Conservation (phyloP, 768 basidiomycete species). For the Tylopilus plumbeoviolaceoides region DNA sequence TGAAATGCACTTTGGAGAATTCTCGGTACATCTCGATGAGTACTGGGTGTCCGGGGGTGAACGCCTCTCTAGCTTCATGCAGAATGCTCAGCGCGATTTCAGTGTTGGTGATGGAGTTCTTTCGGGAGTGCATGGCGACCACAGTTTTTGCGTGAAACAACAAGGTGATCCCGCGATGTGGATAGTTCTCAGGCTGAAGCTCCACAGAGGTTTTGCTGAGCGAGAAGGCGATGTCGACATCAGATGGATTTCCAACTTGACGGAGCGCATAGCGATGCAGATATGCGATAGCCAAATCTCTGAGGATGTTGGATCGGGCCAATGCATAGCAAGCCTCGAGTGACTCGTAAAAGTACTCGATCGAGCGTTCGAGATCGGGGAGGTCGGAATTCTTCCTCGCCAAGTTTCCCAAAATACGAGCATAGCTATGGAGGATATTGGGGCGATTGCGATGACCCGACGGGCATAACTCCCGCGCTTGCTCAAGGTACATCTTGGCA, state of each 20-base stretch:
- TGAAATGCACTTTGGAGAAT: slow-evolving; percentile 8
- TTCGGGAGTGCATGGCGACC: slow-evolving; percentile 5
- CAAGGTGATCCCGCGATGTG: slow-evolving; percentile 11
- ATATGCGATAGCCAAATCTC: slow-evolving; percentile 9
- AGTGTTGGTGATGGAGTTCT: slow-evolving; percentile 8
- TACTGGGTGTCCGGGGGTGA: slow-evolving; percentile 5
- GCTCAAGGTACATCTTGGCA: slow-evolving; percentile 14
- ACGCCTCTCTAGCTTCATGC: slow-evolving; percentile 7
- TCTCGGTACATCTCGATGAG: slow-evolving; percentile 12
- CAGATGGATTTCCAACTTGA: slow-evolving; percentile 1
- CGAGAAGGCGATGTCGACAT: slow-evolving; percentile 21
- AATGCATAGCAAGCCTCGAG: slow-evolving; percentile 12
- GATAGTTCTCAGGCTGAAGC: slow-evolving; percentile 13
- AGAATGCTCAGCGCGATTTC: slow-evolving; percentile 19
- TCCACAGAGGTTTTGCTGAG: slow-evolving; percentile 11
- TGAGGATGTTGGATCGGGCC: slow-evolving; percentile 6
- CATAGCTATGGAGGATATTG: slow-evolving; percentile 10
- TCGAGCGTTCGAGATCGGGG: slow-evolving; percentile 13
- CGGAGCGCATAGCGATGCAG: slow-evolving; percentile 2
- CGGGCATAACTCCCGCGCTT: slow-evolving; percentile 14
- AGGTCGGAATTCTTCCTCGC: slow-evolving; percentile 1
- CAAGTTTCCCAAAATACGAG: slow-evolving; percentile 10
- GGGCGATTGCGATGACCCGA: slow-evolving; percentile 1
- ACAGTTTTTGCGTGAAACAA: slow-evolving; percentile 20
- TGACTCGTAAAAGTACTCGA: slow-evolving; percentile 18